Conservation (phyloP, 2,329 filamentous ascomycete genomes). For the Aspergillus latus region DNA sequence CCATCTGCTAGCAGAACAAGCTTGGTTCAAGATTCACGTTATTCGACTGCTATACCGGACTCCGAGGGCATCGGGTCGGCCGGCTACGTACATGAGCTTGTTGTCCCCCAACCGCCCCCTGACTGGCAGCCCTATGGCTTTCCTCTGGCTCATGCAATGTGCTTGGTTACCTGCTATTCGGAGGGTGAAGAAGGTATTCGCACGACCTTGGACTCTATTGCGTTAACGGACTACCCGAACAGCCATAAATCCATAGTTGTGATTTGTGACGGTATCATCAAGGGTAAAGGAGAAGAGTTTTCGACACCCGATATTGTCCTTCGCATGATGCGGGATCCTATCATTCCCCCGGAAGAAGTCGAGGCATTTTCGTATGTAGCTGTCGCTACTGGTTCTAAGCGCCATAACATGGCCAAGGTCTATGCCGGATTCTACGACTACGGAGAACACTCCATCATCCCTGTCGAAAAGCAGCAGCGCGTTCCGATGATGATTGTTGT, state of each 20-base stretch:
- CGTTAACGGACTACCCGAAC: conserved; percentile 97
- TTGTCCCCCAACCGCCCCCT: conserved; percentile 91
- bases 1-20: conserved; percentile 52
- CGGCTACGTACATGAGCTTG: conserved; percentile 93
- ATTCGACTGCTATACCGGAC: conserved; percentile 56
- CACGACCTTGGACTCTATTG: conserved; percentile 92
- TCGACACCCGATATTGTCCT: conserved; percentile 89
- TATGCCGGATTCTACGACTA: conserved; percentile 99
- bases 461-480: conserved; percentile 84
- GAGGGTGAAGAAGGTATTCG: conserved; percentile 91
- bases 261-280: conserved; percentile 96
- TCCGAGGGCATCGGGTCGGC: conserved; percentile 76
- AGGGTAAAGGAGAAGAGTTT: conserved; percentile 82
- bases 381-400: conserved; percentile 90
- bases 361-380: conserved; percentile 93
- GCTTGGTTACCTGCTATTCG: conserved; percentile 93
- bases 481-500: conserved; percentile 97
- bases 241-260: conserved; percentile 97
- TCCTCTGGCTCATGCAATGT: conserved; percentile 89
- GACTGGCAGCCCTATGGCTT: conserved; percentile 98
- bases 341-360: conserved; percentile 76
- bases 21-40: conserved; percentile 60
- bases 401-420: conserved; percentile 99
- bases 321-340: conserved; percentile 91
- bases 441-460: conserved; percentile 74